Percentiles rank a stretch among this genome's conserved stretches.
Evolutionary conservation across 108 stramenopile species (phyloP).

Genomic region (Fragilariopsis cylindrus): DNA sequence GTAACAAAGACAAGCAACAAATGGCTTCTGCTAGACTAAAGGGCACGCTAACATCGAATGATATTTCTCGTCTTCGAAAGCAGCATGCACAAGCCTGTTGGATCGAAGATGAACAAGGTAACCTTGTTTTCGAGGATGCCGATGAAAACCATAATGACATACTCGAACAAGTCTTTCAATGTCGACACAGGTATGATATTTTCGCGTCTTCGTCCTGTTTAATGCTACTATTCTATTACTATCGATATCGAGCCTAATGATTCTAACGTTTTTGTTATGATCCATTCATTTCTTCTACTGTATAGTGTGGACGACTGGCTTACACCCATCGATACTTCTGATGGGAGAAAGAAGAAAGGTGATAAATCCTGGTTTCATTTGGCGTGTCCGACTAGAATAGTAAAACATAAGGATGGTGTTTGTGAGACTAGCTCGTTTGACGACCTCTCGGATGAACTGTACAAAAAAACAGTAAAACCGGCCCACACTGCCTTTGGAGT

Average conservation of each 20-base stretch:
- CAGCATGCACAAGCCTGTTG: conserved; percentile 53
- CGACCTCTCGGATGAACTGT: conserved; percentile 46
- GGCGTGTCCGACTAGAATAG: conserved; percentile 74
- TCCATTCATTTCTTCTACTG: not conserved
- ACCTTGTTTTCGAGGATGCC: not conserved
- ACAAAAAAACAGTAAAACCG: conserved; percentile 67
- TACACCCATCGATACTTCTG: not conserved
- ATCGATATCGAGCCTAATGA: not conserved
- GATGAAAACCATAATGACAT: not conserved
- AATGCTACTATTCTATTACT: not conserved
- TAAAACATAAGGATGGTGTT: conserved; percentile 72
- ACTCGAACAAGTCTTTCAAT: not conserved
- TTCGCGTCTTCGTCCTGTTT: not conserved
- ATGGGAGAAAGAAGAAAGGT: not conserved
- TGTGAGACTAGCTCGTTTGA: conserved; percentile 77
- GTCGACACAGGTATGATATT: not conserved
- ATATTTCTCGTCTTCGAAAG: conserved; percentile 6
- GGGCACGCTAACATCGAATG: not conserved
- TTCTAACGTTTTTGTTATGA: not conserved
- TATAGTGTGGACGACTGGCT: conserved; percentile 33
- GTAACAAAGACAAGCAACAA: conserved; percentile 19
- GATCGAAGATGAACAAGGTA: conserved; percentile 43
- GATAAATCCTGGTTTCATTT: conserved; percentile 58
- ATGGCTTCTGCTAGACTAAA: not conserved
- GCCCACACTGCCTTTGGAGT: conserved; percentile 79